Evolutionary conservation across 2,329 filamentous ascomycete genomes (phyloP).

Genomic region (Ophiostoma montium): DNA sequence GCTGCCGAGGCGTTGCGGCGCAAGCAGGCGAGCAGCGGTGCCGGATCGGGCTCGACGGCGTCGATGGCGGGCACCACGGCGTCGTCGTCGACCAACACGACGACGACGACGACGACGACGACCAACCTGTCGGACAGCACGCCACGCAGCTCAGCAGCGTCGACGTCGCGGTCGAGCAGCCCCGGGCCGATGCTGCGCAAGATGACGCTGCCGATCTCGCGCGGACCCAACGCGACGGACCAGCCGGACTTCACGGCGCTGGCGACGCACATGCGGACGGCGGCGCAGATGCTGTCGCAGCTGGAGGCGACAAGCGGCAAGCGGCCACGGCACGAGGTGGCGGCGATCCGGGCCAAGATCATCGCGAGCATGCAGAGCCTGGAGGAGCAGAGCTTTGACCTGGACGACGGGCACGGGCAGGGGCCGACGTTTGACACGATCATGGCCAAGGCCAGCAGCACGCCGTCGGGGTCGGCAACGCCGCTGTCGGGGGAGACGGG

Average conservation of each 20-base stretch:
- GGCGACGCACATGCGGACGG: slow-evolving; percentile 76
- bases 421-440: slow-evolving; percentile 70
- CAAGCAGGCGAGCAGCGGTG: too few relatives aligned
- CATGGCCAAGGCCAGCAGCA: slow-evolving; percentile 47
- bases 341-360: slow-evolving; percentile 71
- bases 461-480: slow-evolving; percentile 30
- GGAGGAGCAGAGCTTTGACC: slow-evolving; percentile 72
- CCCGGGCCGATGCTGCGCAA: slow-evolving; percentile 40
- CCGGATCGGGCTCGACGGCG: too few relatives aligned
- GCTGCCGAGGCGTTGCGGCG: not conserved
- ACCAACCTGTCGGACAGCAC: slow-evolving; percentile 53
- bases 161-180: slow-evolving; percentile 53
- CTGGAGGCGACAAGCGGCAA: slow-evolving; percentile 70
- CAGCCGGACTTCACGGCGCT: slow-evolving; percentile 71
- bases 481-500: slow-evolving; percentile 18
- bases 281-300: slow-evolving; percentile 76
- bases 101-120: slow-evolving; percentile 50
- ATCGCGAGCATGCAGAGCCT: slow-evolving; percentile 83
- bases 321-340: slow-evolving; percentile 65
- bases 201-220: slow-evolving; percentile 43
- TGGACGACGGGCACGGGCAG: slow-evolving; percentile 41
- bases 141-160: slow-evolving; percentile 52
- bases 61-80: slow-evolving; percentile 41
- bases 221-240: slow-evolving; percentile 39
- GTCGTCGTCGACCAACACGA: slow-evolving; percentile 44